A percentile compares a stretch with the other conserved stretches of the same genome.
Conservation (phyloP, 192 early-diverging fungal species). For the Linnemannia zychae region DNA sequence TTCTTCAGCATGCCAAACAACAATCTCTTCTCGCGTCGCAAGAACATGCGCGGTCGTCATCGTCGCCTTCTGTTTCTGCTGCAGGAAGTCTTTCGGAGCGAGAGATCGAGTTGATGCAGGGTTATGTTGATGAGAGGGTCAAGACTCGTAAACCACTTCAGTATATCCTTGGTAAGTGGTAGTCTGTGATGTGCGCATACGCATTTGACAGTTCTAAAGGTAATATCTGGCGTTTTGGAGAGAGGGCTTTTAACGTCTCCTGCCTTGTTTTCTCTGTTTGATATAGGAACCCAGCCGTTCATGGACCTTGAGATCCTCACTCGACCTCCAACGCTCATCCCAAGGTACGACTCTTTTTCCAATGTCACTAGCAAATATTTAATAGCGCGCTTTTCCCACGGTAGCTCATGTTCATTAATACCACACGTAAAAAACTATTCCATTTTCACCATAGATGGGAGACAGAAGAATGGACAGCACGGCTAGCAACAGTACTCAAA, state of each 20-base stretch:
- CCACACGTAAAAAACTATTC: neutral
- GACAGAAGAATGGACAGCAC: slow-evolving; percentile 93
- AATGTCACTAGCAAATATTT: neutral
- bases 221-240: too few relatives aligned
- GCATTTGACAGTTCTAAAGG: too few relatives aligned
- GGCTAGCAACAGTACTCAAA: slow-evolving; percentile 66
- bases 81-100: slow-evolving; percentile 10
- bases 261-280: neutral
- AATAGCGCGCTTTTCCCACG: neutral
- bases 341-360: slow-evolving; percentile 61
- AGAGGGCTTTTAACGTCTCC: too few relatives aligned
- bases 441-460: slow-evolving; percentile 73
- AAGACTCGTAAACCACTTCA: slow-evolving; percentile 87
- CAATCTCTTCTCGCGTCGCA: neutral
- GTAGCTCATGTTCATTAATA: neutral
- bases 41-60: neutral
- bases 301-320: slow-evolving; percentile 78
- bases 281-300: slow-evolving; percentile 84
- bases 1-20: slow-evolving; percentile 43
- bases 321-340: slow-evolving; percentile 86
- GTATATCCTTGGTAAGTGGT: slow-evolving; percentile 81
- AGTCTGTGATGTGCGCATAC: neutral
- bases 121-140: slow-evolving; percentile 67
- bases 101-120: slow-evolving; percentile 52
- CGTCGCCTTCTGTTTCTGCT: neutral